These are phyloP conservation scores for Mycogone perniciosa DNA, from an alignment of 2,329 filamentous ascomycete species.

Conservation along the genomic window DNA sequence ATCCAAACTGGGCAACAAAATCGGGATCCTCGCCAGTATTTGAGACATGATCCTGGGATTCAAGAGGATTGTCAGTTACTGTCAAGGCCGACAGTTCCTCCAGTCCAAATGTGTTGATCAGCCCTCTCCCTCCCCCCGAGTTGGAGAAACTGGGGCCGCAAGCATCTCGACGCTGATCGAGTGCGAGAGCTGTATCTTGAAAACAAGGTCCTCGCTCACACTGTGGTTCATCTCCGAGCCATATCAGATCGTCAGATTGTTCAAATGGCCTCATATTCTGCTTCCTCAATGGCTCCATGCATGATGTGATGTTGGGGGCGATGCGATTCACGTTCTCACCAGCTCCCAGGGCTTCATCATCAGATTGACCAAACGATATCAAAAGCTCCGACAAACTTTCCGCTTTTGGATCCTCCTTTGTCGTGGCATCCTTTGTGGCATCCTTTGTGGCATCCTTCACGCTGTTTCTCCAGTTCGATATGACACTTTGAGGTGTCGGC, in stretches of 20 bases:
- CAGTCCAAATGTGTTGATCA: background rate
- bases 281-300: background rate
- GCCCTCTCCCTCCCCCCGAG: background rate
- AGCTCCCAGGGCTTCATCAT: background rate
- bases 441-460: background rate
- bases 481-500: too few relatives aligned
- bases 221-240: background rate
- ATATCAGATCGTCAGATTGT: conserved; percentile 7
- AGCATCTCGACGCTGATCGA: background rate
- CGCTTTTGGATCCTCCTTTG: background rate
- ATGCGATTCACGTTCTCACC: background rate
- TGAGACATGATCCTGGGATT: background rate
- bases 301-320: background rate
- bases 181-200: too few relatives aligned
- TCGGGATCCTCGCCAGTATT: background rate
- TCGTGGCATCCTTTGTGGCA: background rate
- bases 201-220: background rate
- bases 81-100: background rate
- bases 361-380: background rate
- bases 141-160: background rate
- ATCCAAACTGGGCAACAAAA: conserved; percentile 11
- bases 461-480: background rate
- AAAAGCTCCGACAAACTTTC: background rate
- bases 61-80: background rate
- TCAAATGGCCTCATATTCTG: background rate